phyloP scores from a whole-genome alignment of 345 rosid genomes.

The Gossypioides kirkii region DNA sequence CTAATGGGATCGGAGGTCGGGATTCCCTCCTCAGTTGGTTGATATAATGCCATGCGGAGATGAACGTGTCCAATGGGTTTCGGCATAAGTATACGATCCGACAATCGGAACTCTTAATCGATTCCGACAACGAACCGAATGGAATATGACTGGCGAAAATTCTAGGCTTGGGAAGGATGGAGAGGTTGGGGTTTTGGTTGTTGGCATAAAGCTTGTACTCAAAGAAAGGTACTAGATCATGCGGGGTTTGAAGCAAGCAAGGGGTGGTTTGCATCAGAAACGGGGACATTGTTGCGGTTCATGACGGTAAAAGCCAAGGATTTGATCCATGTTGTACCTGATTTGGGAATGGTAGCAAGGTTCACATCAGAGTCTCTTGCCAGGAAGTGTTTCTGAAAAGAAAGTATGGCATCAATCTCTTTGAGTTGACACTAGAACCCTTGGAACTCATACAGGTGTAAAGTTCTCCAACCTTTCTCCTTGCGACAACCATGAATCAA shows the following conservation, averaged over 20 bases:
- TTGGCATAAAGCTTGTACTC: conserved; percentile 43
- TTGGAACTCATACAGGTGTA: conserved; percentile 46
- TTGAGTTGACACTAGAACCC: conserved; percentile 69
- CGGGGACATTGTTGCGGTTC: conserved; percentile 22
- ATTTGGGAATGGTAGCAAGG: conserved; percentile 47
- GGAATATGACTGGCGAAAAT: conserved; percentile 50
- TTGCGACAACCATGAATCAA: conserved; percentile 51
- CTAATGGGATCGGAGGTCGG: conserved; percentile 22
- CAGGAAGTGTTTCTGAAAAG: conserved; percentile 42
- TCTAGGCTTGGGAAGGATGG: conserved; percentile 29
- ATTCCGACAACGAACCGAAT: conserved; percentile 24
- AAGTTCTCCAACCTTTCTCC: conserved; percentile 69
- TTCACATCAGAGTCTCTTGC: conserved; percentile 27
- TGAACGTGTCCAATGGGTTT: conserved; percentile 45
- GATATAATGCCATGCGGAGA: conserved; percentile 43
- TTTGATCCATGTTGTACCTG: conserved; percentile 61
- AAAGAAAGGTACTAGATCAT: conserved; percentile 54
- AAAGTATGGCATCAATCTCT: conserved; percentile 49
- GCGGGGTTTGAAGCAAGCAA: conserved; percentile 50
- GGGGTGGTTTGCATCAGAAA: conserved; percentile 27
- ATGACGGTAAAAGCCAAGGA: conserved; percentile 37
- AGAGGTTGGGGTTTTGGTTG: conserved; percentile 36
- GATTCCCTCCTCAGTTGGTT: conserved; percentile 25
- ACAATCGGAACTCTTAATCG: conserved; percentile 23
- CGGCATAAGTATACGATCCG: conserved; percentile 43